phyloP scores from a whole-genome alignment of 768 basidiomycete genomes.

The Agaricus blazei region DNA sequence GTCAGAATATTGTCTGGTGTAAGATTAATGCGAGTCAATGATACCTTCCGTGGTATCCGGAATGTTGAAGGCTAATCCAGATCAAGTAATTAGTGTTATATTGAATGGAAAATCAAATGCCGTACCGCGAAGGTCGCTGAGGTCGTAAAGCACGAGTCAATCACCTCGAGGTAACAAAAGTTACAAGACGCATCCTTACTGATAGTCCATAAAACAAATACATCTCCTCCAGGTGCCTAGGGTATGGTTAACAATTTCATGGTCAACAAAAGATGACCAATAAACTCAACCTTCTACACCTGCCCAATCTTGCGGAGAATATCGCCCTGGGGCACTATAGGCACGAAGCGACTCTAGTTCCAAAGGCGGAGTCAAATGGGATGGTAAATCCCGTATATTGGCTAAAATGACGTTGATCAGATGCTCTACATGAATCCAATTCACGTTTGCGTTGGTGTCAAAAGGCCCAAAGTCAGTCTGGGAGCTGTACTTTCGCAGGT shows the following conservation, averaged over 20 bases:
- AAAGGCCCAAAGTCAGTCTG: slow-evolving; percentile 61
- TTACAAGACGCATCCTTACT: slow-evolving; percentile 30
- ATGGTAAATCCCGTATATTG: slow-evolving; percentile 46
- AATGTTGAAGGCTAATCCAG: slow-evolving; percentile 41
- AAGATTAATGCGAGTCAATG: slow-evolving; percentile 4
- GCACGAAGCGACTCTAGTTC: slow-evolving; percentile 47
- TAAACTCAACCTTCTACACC: slow-evolving; percentile 49
- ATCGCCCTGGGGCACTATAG: slow-evolving; percentile 45
- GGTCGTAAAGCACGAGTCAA: not conserved
- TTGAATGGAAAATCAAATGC: slow-evolving; percentile 2
- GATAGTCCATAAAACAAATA: slow-evolving; percentile 77
- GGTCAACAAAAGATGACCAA: not conserved
- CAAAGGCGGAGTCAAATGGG: slow-evolving; percentile 37
- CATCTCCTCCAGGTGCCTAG: slow-evolving; percentile 66
- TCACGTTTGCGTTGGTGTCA: slow-evolving; percentile 31
- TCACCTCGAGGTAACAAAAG: not conserved
- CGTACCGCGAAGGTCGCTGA: slow-evolving; percentile 41
- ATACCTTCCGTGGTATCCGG: slow-evolving; percentile 14
- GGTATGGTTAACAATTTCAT: not conserved
- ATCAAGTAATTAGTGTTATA: not conserved
- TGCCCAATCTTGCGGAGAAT: slow-evolving; percentile 56
- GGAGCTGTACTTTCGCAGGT: slow-evolving; percentile 51
- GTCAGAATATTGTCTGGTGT: slow-evolving; percentile 26
- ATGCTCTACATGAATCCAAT: slow-evolving; percentile 64
- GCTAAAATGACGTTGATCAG: slow-evolving; percentile 48